Evolutionary conservation across 2,329 filamentous ascomycete genomes (phyloP), one percentile per base, ranked within the genome.

Genomic region (Ophiostoma novo-ulmi): DNA sequence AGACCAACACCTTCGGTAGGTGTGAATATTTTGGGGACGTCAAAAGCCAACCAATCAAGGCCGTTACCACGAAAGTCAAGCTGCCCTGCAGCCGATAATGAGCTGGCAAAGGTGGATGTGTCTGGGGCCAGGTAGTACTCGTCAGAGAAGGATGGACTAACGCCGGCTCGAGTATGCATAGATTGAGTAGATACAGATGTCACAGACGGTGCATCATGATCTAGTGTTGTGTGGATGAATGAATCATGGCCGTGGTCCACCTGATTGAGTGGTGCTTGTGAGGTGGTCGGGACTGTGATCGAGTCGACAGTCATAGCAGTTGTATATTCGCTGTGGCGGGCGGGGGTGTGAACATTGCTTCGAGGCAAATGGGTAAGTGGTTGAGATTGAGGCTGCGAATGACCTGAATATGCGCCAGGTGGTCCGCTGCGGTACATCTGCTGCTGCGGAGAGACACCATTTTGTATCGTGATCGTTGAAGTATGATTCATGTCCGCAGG

Each of bases 21-120:
- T 48, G 22, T 41, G 35, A 63, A 69, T 10, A 71, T 35, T 11
- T 71, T 70, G 0, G 70, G 70, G 36, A 72, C 70, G 35, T 73
- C 72, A 67, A 73, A 71, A 20, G 72, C 72, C 4, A 73, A 69
- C 72, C 72, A 73, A 67, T 73, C 72, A 3, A 73, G 64, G 20
- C 71, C 69, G 11, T 68, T 66, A 36, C 71, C 69, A 8, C 72
- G 72, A 14, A 72, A 73, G 41, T 72, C 71, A 20, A 71, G 64
- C 58, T 72, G 71, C 14, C 72, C 72, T 1, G 48, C 71, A 1
- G 69, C 72, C 20, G 72, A 72, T 22, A 73, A 68, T 0, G 72
- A 71, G 1, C 70, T 64, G 5, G 68, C 69, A 48, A 73, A 72
- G 1, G 70, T 64, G 31, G 61, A 39, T 6, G 70, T 55, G 14